Base-by-base conservation (phyloP, 1,284 basidiomycete genomes). In the Trametes sp. region DNA sequence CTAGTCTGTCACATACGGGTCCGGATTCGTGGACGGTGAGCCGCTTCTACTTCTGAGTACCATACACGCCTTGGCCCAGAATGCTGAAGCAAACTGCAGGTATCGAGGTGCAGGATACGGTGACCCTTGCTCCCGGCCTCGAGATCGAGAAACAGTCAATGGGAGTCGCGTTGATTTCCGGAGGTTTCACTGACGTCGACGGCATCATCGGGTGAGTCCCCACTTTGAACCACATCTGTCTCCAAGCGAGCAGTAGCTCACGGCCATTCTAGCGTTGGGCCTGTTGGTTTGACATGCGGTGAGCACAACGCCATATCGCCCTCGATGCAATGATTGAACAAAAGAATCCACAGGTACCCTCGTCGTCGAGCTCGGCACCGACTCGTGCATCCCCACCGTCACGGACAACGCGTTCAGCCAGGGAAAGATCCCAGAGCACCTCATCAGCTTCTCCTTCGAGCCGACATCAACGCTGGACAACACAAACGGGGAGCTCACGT, bases 321-420 rank as follows among this genome's bases (percentile, higher is more conserved):
- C 13, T 14, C 7, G 21, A 9, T 4, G 31, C 36, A 14, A 46
- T 36, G 2, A n/a, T 33, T 38, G 7, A 28, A n/a, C 0, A 19
- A 19, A 21, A 10, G 14, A 2, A 36, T 21, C 28, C 9, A 14
- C 10, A 59, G 57, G 50, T 8, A 59, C 57, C 13, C 57, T 59
- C 26, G 23, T 59, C 16, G 23, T 53, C 31, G 44, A 33, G 51
- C 1, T n/a, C 24, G 9, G 5, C 23, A 54, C n/a, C n/a, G n/a
- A n/a, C n/a, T n/a, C n/a, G n/a, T 81, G 81, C 23, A 84, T 70
- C 24, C 67, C 66, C 0, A 69, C 68, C 11, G 72, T 73, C 7
- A 80, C 79, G 31, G 84, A 86, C 72, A 85, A 84, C 70, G 72
- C 82, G 8, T 82, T 79, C 71, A 57, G 65, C 4, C 71, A 73